These are phyloP conservation scores for Aegilops speltoides DNA, from an alignment of 176 grass and related monocot genomes.

Conservation along the genomic window DNA sequence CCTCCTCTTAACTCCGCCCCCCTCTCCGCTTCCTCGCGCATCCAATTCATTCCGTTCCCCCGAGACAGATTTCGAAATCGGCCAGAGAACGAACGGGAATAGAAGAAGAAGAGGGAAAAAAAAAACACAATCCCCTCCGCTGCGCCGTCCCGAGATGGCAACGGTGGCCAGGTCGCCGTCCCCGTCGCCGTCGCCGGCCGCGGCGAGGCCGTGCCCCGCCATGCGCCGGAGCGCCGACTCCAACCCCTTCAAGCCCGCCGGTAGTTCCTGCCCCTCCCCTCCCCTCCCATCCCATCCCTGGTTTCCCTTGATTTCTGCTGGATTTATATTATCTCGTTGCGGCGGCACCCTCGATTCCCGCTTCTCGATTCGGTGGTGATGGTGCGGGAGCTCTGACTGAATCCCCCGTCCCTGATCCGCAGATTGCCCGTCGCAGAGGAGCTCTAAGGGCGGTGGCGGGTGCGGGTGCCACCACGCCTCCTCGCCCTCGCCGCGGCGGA, in stretches of 20 bases:
- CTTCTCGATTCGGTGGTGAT: too few species aligned
- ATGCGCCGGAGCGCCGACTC: conserved; percentile 51
- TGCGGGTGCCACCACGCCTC: conserved; percentile 24
- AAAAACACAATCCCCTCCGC: not conserved
- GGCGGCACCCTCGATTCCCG: not conserved
- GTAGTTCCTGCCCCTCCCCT: not conserved
- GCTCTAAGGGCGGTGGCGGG: conserved; percentile 2
- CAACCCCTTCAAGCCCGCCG: conserved; percentile 28
- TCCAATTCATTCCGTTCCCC: too few species aligned
- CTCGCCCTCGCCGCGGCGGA: conserved; percentile 27
- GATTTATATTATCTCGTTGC: not conserved
- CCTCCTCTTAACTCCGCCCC: not conserved
- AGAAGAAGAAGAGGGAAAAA: not conserved
- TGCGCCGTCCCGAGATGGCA: conserved; percentile 5
- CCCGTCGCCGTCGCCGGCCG: conserved; percentile 22
- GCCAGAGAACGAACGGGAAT: not conserved
- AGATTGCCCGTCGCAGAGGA: conserved; percentile 49
- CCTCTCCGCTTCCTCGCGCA: not conserved
- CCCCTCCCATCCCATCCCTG: not conserved
- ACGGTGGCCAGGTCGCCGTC: conserved; percentile 46
- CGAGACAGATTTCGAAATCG: not conserved
- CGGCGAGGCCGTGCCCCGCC: conserved; percentile 24
- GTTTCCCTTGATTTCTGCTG: not conserved
- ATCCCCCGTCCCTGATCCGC: not conserved
- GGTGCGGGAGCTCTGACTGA: not conserved